Percentiles rank a stretch among this genome's conserved stretches.
Conservation (phyloP, 108 stramenopile species). For the Fistulifera solaris region DNA sequence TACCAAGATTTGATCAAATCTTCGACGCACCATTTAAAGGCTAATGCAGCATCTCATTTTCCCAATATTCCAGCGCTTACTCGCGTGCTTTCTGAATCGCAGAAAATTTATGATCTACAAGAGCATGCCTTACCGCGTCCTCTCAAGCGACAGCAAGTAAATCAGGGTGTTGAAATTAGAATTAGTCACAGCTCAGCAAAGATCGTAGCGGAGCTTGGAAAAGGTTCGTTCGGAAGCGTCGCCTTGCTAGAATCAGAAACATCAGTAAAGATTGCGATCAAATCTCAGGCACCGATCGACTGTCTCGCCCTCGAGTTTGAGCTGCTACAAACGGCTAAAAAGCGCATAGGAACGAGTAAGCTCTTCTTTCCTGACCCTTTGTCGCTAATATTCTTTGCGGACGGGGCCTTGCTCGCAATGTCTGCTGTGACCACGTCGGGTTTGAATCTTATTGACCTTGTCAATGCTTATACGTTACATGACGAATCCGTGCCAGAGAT, state of each 20-base stretch:
- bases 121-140: constrained; percentile 7
- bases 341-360: constrained; percentile 20
- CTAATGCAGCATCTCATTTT: background rate
- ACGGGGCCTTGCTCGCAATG: constrained; percentile 67
- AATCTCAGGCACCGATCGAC: constrained; percentile 63
- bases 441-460: constrained; percentile 63
- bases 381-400: constrained; percentile 47
- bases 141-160: constrained; percentile 12
- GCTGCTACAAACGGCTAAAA: constrained; percentile 30
- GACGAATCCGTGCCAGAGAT: constrained; percentile 57
- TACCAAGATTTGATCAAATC: background rate
- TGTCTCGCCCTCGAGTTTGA: constrained; percentile 65
- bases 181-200: constrained; percentile 34
- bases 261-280: constrained; percentile 38
- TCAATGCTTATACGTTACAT: constrained; percentile 47
- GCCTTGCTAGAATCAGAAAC: constrained; percentile 27
- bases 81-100: constrained; percentile 2
- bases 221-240: constrained; percentile 67
- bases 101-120: constrained; percentile 4
- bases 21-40: background rate
- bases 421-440: constrained; percentile 63
- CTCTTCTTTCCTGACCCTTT: constrained; percentile 50
- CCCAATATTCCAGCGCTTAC: background rate
- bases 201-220: constrained; percentile 51
- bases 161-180: constrained; percentile 28